These are phyloP conservation scores for Seiridium cupressi DNA, from an alignment of 2,329 filamentous ascomycete species.

Conservation along the genomic window DNA sequence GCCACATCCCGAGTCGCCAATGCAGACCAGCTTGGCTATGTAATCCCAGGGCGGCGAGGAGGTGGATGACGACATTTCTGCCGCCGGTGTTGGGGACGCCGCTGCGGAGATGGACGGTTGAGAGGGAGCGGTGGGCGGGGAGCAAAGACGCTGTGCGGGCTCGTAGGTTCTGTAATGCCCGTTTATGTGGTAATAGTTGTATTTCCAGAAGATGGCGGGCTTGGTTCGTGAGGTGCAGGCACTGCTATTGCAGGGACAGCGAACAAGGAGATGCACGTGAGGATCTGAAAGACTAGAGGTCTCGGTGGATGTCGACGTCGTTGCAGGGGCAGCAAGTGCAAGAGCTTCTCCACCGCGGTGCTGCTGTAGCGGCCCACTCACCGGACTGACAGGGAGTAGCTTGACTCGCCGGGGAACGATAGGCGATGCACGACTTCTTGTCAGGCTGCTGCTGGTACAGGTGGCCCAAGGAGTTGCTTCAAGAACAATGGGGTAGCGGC, in stretches of 20 bases:
- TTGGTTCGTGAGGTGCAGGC: not conserved
- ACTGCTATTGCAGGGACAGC: not conserved
- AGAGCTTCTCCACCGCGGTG: not conserved
- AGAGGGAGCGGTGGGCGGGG: not conserved
- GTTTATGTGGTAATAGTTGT: not conserved
- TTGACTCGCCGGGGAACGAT: not conserved
- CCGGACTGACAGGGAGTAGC: not conserved
- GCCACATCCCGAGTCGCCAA: slow-evolving; percentile 93
- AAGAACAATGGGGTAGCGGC: not conserved
- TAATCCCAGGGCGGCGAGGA: slow-evolving; percentile 85
- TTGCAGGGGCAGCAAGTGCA: not conserved
- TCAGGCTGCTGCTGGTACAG: not conserved
- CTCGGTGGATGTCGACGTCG: not conserved
- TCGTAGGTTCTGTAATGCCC: not conserved
- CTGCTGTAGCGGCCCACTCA: not conserved
- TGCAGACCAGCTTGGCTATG: slow-evolving; percentile 97
- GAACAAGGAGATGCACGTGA: not conserved
- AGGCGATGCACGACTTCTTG: not conserved
- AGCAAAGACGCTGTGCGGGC: not conserved
- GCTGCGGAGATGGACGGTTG: not conserved
- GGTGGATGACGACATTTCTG: slow-evolving; percentile 41
- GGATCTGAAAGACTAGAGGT: not conserved
- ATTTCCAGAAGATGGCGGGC: not conserved
- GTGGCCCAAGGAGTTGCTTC: not conserved
- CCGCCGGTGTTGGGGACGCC: not conserved